Conservation (phyloP, 1,284 basidiomycete species). For the Amanita bisporigera region DNA sequence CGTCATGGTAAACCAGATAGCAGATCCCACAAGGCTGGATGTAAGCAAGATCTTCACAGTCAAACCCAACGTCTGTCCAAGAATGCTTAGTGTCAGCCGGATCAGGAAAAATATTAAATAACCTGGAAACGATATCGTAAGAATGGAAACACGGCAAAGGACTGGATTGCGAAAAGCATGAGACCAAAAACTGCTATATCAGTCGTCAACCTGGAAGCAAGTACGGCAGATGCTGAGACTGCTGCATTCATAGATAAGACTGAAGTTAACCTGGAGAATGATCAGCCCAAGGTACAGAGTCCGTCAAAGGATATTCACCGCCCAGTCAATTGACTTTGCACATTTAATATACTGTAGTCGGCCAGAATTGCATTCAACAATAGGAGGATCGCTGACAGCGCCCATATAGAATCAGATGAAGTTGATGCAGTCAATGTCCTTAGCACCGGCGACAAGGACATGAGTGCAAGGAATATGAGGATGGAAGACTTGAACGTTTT, state of each 20-base stretch:
- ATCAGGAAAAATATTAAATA: slow-evolving; percentile 22
- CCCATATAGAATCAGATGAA: slow-evolving; percentile 97
- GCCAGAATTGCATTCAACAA: slow-evolving; percentile 53
- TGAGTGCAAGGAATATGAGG: slow-evolving; percentile 86
- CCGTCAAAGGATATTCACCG: slow-evolving; percentile 40
- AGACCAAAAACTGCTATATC: slow-evolving; percentile 92
- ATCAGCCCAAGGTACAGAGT: background rate
- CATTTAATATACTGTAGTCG: slow-evolving; percentile 57
- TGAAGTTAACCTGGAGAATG: slow-evolving; percentile 70
- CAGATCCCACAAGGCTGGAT: slow-evolving; percentile 50
- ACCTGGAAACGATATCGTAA: slow-evolving; percentile 83
- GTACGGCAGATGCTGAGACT: slow-evolving; percentile 91
- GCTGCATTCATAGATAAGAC: slow-evolving; percentile 96
- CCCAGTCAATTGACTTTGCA: slow-evolving; percentile 52
- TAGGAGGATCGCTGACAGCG: slow-evolving; percentile 64
- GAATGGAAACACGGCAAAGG: slow-evolving; percentile 87
- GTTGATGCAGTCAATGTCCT: slow-evolving; percentile 94
- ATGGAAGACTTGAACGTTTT: slow-evolving; percentile 77
- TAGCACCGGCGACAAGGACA: slow-evolving; percentile 91
- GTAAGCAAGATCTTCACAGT: slow-evolving; percentile 59
- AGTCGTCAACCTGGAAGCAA: slow-evolving; percentile 87
- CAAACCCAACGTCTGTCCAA: slow-evolving; percentile 51
- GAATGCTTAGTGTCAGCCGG: slow-evolving; percentile 12
- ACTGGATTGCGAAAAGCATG: slow-evolving; percentile 83
- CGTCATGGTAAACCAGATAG: slow-evolving; percentile 57